Evolutionary conservation across 2,329 filamentous ascomycete species (phyloP).

Genomic region (Cladorrhinum sp.): DNA sequence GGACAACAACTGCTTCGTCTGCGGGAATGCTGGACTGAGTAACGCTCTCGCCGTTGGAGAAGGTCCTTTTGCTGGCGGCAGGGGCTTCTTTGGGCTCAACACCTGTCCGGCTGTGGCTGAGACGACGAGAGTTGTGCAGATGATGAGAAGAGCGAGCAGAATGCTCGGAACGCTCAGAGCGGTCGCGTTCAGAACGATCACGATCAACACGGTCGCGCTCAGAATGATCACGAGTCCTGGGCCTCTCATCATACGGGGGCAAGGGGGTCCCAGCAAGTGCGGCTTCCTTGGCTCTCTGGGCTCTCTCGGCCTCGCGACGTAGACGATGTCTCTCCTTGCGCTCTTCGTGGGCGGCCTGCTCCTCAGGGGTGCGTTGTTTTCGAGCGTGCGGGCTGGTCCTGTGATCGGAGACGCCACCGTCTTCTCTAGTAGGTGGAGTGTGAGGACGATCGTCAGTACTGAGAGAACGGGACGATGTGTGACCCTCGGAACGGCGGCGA

Average conservation of each 20-base stretch:
- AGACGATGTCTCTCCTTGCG: slow-evolving; percentile 49
- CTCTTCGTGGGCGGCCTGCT: slow-evolving; percentile 49
- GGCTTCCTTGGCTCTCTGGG: slow-evolving; percentile 24
- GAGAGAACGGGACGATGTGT: slow-evolving; percentile 32
- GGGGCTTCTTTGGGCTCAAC: slow-evolving; percentile 23
- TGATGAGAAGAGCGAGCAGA: slow-evolving; percentile 23
- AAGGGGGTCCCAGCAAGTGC: slow-evolving; percentile 15
- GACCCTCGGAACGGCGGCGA: slow-evolving; percentile 39
- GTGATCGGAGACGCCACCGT: slow-evolving; percentile 47
- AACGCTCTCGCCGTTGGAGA: slow-evolving; percentile 30
- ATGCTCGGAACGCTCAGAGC: slow-evolving; percentile 19
- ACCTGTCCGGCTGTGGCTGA: slow-evolving; percentile 25
- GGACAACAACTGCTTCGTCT: slow-evolving; percentile 7
- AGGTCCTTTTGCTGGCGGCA: slow-evolving; percentile 28
- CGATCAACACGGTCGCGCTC: slow-evolving; percentile 13
- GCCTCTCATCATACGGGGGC: slow-evolving; percentile 21
- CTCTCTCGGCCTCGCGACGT: slow-evolving; percentile 28
- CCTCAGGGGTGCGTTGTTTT: slow-evolving; percentile 44
- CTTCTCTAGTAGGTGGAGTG: slow-evolving; percentile 42
- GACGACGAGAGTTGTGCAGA: slow-evolving; percentile 27
- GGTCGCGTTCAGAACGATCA: slow-evolving; percentile 19
- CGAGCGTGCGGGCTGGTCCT: slow-evolving; percentile 35
- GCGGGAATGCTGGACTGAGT: slow-evolving; percentile 28
- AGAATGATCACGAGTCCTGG: slow-evolving; percentile 21
- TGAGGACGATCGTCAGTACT: slow-evolving; percentile 36